Base-by-base conservation (phyloP, 257 asterid genomes). In the Orobanche coerulescens region DNA sequence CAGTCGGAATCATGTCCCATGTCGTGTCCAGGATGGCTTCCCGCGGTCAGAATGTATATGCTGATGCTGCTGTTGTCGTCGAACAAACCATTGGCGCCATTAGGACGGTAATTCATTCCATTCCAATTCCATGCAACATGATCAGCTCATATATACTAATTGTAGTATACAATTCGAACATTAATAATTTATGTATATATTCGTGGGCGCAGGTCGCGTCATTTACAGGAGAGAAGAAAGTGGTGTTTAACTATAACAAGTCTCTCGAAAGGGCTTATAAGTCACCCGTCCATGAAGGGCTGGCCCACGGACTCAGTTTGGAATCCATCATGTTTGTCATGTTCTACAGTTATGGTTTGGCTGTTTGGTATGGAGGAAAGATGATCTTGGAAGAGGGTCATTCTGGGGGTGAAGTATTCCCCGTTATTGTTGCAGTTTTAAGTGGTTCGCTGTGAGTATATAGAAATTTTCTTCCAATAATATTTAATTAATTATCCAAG, bases 51-150 rank as follows among this genome's bases (percentile, higher is more conserved):
- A 76, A 69, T 31, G 95, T 95, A 0, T 89, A 86, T 56, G 94
- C 97, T 4, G 61, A 42, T 2, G 97, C 95, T 4, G 89, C 97
- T 16, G 43, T 70, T 10, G 72, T 86, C 2, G 95, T 89, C 26
- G 97, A 89, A 64, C 97, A 84, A 54, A 80, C 95, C 8, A 76
- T 89, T 39, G 95, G 94, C 56, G 76, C 97, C 61, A 89, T 89
- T 10, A 75, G 92, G 73, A 86, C 91, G 25, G 97, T 89, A 50
- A 13, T n/a, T n/a, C n/a, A n/a, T n/a, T n/a, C n/a, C n/a, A n/a
- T n/a, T n/a, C n/a, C n/a, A n/a, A n/a, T n/a, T n/a, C n/a, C n/a
- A n/a, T n/a, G n/a, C n/a, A n/a, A n/a, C n/a, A n/a, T n/a, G n/a
- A n/a, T n/a, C n/a, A n/a, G n/a, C n/a, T n/a, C n/a, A n/a, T n/a